Base-by-base conservation (phyloP, 176 grass and related monocot species). In the Eragrostis curvula region DNA sequence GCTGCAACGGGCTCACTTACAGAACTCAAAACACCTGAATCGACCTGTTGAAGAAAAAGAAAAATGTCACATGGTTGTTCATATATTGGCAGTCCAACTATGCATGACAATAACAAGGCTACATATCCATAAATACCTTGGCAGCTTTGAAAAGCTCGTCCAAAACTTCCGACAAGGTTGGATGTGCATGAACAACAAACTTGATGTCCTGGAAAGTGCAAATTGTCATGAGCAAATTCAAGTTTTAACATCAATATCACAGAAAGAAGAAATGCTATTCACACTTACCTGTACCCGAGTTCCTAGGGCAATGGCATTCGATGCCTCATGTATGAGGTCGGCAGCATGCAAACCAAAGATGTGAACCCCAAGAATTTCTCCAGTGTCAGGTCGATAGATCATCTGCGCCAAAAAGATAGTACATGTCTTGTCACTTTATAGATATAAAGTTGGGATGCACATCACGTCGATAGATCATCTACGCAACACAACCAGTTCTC, bases 291-390 rank as follows among this genome's bases (percentile, higher is more conserved):
- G 91, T 42, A 97, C 69, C 49, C 80, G 53, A 70, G 91, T 97
- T 73, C 94, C 91, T 79, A 93, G 50, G 66, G 91, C 94, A 59
- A 93, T 97, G 29, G 94, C 91, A 85, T 97, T 97, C 42, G 94
- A 97, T 49, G 94, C 88, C 70, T 97, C 88, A 5, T 97, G 86
- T 75, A 97, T 97, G 30, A 97, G 94, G 81, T 93, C 91, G 29
- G 91, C 86, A 69, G 91, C 94, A 74, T 97, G 94, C 81, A 97
- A 82, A 65, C 94, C 91, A 80, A 97, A 83, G 86, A 97, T 97
- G 81, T 97, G 91, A 75, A 93, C 91, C 14, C 94, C 94, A 73
- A 93, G 86, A 83, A 97, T 97, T 79, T 97, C 94, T 59, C 90
- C 90, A 1, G 84, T 97, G 69, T 97, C 94, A 82, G 90, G 88